Evolutionary conservation across 208 protist genomes (phyloP), one percentile per base, ranked within the genome.

Genomic region (Novymonas esmeraldas): DNA sequence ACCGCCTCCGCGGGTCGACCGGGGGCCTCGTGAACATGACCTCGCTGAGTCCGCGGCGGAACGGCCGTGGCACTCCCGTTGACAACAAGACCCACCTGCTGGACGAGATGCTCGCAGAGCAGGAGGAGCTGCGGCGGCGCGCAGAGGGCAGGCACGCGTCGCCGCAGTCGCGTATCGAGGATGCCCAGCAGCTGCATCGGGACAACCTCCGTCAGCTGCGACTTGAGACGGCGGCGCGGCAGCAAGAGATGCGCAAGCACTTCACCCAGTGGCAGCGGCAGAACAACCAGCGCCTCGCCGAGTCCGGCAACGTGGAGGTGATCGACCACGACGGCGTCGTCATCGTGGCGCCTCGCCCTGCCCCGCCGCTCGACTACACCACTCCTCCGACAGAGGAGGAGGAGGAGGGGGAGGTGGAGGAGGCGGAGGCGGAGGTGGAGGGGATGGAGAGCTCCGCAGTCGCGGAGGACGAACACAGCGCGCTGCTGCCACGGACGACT

Each of bases 261-360:
- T 76, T 76, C 36, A 70, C 73, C 6, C 70, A 85, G 39, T 70
- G 64, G 73, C 70, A 83, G 41, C 76, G 82, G 41, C 56, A 73
- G 45, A 79, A 82, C 41, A 76, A 81, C 34, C 62, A 79, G 68
- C 63, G 65, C 16, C 67, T 76, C 51, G 80, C 76, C 29, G 70
- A 46, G 16, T 75, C 73, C 7, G 71, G 63, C 31, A 86, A 84
- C 38, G 61, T 72, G 34, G 44, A 77, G n/a, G 75, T 85, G 39
- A 81, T 64, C 29, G 78, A 79, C 39, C 51, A 78, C 10, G 72
- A 70, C 39, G 81, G 78, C 16, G 79, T 89, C 6, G 46, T 82
- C 7, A 83, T 89, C 41, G 70, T 92, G 18, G 73, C 81, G 0
- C 84, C 70, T 29, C 70, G 73, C 9, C 38, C 68, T 4, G 31